A percentile compares a stretch with the other conserved stretches of the same genome.
Conservation (phyloP, 78 protist species). For the Dictyostelium intermedium region DNA sequence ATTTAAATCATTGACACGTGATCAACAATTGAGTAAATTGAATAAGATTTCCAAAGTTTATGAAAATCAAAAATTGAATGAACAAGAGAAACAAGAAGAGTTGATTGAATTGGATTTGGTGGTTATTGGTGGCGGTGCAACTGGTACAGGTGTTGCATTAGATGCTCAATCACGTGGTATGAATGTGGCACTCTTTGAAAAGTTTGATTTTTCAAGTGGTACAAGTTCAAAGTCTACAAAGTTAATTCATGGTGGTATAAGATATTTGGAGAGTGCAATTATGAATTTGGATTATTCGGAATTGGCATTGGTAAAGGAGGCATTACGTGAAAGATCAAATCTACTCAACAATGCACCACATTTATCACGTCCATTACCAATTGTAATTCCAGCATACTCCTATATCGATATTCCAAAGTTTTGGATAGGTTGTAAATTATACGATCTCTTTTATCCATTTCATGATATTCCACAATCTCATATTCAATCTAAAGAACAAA, state of each 20-base stretch:
- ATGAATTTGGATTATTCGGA: slow-evolving; percentile 77
- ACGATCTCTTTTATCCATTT: slow-evolving; percentile 89
- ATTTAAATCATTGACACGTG: background rate
- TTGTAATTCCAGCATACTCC: slow-evolving; percentile 90
- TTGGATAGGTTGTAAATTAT: slow-evolving; percentile 88
- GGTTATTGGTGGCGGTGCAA: slow-evolving; percentile 96
- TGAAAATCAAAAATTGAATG: background rate
- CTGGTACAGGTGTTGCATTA: slow-evolving; percentile 93
- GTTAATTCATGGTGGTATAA: slow-evolving; percentile 95
- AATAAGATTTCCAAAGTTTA: background rate
- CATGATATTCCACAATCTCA: slow-evolving; percentile 11
- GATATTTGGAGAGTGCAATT: slow-evolving; percentile 92
- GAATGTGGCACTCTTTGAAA: slow-evolving; percentile 69
- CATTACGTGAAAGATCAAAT: slow-evolving; percentile 86
- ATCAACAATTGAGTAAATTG: background rate
- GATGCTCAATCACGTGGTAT: slow-evolving; percentile 91
- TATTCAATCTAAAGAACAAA: slow-evolving; percentile 24
- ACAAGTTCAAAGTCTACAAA: slow-evolving; percentile 93
- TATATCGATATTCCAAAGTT: slow-evolving; percentile 67
- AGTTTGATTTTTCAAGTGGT: slow-evolving; percentile 93
- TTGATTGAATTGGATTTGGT: slow-evolving; percentile 81
- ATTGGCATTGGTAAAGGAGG: slow-evolving; percentile 87
- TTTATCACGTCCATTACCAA: slow-evolving; percentile 90
- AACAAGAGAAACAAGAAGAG: background rate
- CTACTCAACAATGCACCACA: slow-evolving; percentile 91